phyloP scores from a whole-genome alignment of 495 filamentous ascomycete species.

The Annulohypoxylon nitens region DNA sequence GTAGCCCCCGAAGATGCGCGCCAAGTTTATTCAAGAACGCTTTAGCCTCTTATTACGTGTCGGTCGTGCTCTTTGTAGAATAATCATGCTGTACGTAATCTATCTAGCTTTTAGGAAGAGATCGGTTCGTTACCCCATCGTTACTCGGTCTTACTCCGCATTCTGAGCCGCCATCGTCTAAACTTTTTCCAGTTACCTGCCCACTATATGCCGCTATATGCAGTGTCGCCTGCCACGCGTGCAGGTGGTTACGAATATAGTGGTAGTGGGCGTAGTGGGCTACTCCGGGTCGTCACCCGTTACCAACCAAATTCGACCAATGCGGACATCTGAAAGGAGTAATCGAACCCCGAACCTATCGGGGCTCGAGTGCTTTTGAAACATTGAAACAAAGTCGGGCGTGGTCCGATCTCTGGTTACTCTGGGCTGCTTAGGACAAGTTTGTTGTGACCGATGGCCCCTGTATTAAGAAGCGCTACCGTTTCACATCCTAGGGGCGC shows the following conservation, averaged over 20 bases:
- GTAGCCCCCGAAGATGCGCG: background rate
- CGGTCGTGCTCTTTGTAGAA: background rate
- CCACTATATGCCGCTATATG: background rate
- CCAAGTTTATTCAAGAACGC: background rate
- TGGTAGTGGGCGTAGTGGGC: slow-evolving; percentile 8
- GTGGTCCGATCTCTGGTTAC: slow-evolving; percentile 33
- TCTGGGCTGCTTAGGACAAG: background rate
- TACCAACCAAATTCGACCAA: background rate
- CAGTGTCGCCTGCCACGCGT: slow-evolving; percentile 11
- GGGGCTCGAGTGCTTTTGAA: slow-evolving; percentile 34
- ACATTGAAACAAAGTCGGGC: slow-evolving; percentile 31
- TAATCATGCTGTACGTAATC: background rate
- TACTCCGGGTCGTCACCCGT: slow-evolving; percentile 16
- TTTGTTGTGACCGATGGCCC: slow-evolving; percentile 18
- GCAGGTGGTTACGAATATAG: slow-evolving; percentile 16
- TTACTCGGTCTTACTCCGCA: slow-evolving; percentile 9
- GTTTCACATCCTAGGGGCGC: slow-evolving; percentile 35
- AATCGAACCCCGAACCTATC: slow-evolving; percentile 20
- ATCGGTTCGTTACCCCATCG: slow-evolving; percentile 10
- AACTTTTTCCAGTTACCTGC: slow-evolving; percentile 3
- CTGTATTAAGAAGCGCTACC: slow-evolving; percentile 26
- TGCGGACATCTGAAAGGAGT: slow-evolving; percentile 27
- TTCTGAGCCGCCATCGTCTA: slow-evolving; percentile 26
- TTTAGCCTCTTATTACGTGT: slow-evolving; percentile 7
- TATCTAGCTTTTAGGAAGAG: background rate